Base-by-base conservation (phyloP, 164 flowering plant genomes). In the Vitis rupestris region DNA sequence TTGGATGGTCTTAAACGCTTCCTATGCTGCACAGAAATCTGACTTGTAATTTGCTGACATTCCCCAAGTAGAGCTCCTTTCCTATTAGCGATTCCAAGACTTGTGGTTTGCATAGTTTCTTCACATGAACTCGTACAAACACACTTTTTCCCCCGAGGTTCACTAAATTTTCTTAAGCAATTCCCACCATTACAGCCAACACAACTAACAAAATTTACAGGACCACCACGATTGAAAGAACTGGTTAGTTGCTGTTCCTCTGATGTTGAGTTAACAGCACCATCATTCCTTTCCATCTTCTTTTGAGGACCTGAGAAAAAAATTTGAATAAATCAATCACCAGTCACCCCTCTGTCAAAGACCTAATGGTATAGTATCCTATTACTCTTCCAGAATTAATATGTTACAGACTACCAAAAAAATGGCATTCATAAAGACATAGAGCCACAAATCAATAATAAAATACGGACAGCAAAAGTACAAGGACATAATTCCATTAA, bases 1-100 rank as follows among this genome's bases (percentile, higher is more conserved):
- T 80, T 67, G 72, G 65, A 80, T 44, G 68, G 71, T 66, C 87
- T 80, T 53, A 3, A 61, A 55, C 73, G 84, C 85, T 88, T 88
- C 61, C 59, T 64, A 29, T 63, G 56, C 8, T 65, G 76, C 16
- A 9, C 14, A 49, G 48, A 9, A 64, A 15, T 47, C 67, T 50
- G 65, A 14, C 49, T 64, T 48, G 75, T 70, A 63, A 55, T 61
- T 30, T 29, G 51, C 59, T 64, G 53, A 51, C 52, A 19, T 66
- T 65, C 61, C 58, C 27, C 70, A 70, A 15, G 59, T 13, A 67
- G 27, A 61, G 55, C 9, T 12, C 54, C 75, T 63, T 73, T 63
- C 59, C 2, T 55, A 50, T 27, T 30, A 58, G 31, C 44, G 65
- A 3, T 48, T 65, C 37, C 47, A 64, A n/a, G 57, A n/a, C 63